phyloP scores from a whole-genome alignment of 805 yeast species.

The Zygosaccharomyces bailii region DNA sequence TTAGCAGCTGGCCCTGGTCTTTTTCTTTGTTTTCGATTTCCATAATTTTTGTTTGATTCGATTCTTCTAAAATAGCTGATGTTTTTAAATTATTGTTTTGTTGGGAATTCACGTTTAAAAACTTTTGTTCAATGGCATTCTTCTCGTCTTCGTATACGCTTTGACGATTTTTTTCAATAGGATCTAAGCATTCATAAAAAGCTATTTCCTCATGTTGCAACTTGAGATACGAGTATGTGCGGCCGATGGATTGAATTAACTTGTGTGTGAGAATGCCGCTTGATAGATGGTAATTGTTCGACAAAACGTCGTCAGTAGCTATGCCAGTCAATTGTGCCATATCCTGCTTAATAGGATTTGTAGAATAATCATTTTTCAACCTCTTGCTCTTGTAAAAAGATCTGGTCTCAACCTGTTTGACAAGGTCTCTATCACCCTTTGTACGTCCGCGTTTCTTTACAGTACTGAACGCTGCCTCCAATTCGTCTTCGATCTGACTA shows the following conservation, averaged over 20 bases:
- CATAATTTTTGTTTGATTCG: constrained; percentile 26
- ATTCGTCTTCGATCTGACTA: constrained; percentile 42
- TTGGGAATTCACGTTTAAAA: constrained; percentile 37
- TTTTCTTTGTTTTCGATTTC: constrained; percentile 30
- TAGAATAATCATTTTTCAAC: constrained; percentile 60
- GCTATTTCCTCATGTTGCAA: constrained; percentile 47
- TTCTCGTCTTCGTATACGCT: constrained; percentile 44
- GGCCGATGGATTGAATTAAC: constrained; percentile 53
- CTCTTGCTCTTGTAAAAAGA: constrained; percentile 59
- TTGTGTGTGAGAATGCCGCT: constrained; percentile 58
- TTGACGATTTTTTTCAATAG: constrained; percentile 42
- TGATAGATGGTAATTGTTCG: constrained; percentile 35
- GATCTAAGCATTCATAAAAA: constrained; percentile 41
- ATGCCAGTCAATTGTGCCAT: constrained; percentile 50
- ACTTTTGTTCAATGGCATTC: constrained; percentile 45
- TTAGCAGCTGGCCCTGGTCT: constrained; percentile 31
- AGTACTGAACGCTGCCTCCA: constrained; percentile 37
- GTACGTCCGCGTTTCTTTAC: constrained; percentile 32
- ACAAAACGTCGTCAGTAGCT: constrained; percentile 39
- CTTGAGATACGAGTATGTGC: constrained; percentile 42
- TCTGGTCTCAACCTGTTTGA: constrained; percentile 10
- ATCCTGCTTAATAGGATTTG: constrained; percentile 62
- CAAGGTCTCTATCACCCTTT: constrained; percentile 12
- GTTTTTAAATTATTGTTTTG: constrained; percentile 25
- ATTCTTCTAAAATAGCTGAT: constrained; percentile 33